Evolutionary conservation across 1,139 yeast species (phyloP), one percentile per base, ranked within the genome.

Genomic region (Diutina pseudorugosa): DNA sequence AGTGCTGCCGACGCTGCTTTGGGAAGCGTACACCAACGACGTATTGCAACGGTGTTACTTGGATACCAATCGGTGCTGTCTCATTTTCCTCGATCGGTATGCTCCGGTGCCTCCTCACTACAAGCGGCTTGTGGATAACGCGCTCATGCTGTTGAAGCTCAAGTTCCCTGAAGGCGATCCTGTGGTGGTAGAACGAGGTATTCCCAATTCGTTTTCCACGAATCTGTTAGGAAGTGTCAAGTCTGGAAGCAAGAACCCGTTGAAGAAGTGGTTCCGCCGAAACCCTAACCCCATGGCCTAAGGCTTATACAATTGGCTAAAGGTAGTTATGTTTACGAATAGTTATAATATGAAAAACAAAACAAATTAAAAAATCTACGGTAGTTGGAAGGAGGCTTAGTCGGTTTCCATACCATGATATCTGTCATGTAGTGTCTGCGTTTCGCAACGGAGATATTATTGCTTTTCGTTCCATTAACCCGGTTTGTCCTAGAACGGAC

Each of bases 1-100:
- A 12, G 21, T 5, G 14, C 40, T 18, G 19, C 19, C 40, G 6
- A 19, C n/a, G n/a, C n/a, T 41, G 33, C 57, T 60, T 54, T 74
- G 77, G 77, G 68, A 63, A 14, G 54, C 63, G 4, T 74, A 73
- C 55, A 63, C 66, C 7, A 60, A 65, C 50, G 68, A 70, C 21
- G 60, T 73, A 2, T 57, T 76, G 20, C 54, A 62, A 6, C 62
- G 62, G 48, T 63, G 70, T 7, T 69, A 65, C 55, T 57, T 73
- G 52, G 77, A 74, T 55, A 57, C 65, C 9, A 55, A 59, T 18
- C 60, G 75, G 33, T 70, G 69, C 56, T 61, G 69, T 51, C 54
- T 74, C 11, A 71, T 72, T 4, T 67, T 58, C 41, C 49, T 56
- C 41, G 66, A 64, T 27, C 57, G 53, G 42, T 60, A 59, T 11